Percentiles rank a stretch among this genome's conserved stretches.
Conservation (phyloP, 441 rosid species). For the Pelargonium fulgidum region DNA sequence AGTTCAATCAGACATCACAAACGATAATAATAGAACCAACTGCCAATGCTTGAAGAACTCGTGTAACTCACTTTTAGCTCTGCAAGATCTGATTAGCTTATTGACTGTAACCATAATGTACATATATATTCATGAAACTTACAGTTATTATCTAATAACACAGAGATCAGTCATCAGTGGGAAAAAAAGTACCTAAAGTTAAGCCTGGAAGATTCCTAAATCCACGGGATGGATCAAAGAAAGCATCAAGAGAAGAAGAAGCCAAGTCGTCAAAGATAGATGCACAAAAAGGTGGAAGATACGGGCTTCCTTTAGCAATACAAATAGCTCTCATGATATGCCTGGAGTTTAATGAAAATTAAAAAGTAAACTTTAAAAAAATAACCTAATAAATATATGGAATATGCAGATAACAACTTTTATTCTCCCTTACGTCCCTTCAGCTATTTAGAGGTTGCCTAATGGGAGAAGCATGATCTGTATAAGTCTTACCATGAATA, state of each 20-base stretch:
- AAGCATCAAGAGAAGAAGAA: constrained; percentile 89
- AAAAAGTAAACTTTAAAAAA: background rate
- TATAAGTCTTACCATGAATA: constrained; percentile 68
- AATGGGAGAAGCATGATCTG: background rate
- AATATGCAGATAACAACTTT: background rate
- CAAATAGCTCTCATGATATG: constrained; percentile 86
- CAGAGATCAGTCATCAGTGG: constrained; percentile 1
- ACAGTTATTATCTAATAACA: background rate
- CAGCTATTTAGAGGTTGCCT: background rate
- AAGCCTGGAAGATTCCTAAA: constrained; percentile 73
- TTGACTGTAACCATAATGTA: background rate
- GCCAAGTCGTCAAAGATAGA: constrained; percentile 89
- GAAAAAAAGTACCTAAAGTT: constrained; percentile 50
- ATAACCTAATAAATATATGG: constrained; percentile 5
- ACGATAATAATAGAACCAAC: no score
- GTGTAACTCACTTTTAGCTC: background rate
- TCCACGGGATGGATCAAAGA: constrained; percentile 87
- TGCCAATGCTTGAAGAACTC: background rate
- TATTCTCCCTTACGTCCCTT: background rate
- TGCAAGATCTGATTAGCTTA: background rate
- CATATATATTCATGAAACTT: background rate
- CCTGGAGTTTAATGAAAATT: constrained; percentile 41
- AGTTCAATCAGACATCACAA: background rate
- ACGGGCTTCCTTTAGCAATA: constrained; percentile 87
- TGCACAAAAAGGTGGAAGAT: constrained; percentile 83